Evolutionary conservation across 1,139 yeast genomes (phyloP).

Genomic region (Debaryomyces udenii): DNA sequence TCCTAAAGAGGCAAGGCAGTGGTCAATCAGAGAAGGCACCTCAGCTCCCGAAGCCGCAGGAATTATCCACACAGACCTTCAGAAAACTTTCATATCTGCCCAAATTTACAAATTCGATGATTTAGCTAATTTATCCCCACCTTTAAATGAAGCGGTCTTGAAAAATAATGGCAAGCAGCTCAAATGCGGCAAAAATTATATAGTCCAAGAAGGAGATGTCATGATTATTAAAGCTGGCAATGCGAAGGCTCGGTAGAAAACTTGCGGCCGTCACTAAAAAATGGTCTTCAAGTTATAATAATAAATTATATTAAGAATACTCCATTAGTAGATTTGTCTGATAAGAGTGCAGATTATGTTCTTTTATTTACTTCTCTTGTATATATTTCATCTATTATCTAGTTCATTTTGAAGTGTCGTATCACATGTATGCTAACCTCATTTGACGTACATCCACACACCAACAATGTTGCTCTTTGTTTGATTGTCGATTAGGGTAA

Average conservation of each 20-base stretch:
- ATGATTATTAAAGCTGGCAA: constrained; percentile 59
- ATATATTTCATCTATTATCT: not conserved
- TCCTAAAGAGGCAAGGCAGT: constrained; percentile 84
- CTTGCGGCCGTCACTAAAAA: no score
- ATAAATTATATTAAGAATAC: not conserved
- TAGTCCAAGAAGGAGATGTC: constrained; percentile 79
- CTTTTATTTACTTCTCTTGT: no score
- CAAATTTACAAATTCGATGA: constrained; percentile 87
- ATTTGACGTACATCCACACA: constrained; percentile 5
- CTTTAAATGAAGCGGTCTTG: constrained; percentile 46
- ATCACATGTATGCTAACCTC: constrained; percentile 1
- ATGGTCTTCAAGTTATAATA: constrained; percentile 3
- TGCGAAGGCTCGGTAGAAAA: constrained; percentile 27
- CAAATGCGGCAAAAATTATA: constrained; percentile 71
- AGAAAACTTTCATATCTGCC: constrained; percentile 81
- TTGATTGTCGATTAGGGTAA: constrained; percentile 1
- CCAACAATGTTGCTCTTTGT: not conserved
- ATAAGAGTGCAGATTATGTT: no score
- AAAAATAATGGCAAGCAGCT: constrained; percentile 54
- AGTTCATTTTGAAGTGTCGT: not conserved
- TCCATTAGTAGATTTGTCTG: no score
- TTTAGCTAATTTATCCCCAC: constrained; percentile 38
- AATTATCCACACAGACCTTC: constrained; percentile 85
- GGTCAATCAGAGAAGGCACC: constrained; percentile 82
- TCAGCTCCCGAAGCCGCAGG: constrained; percentile 94